Conservation (phyloP, 257 asterid species). For the Avicennia marina region DNA sequence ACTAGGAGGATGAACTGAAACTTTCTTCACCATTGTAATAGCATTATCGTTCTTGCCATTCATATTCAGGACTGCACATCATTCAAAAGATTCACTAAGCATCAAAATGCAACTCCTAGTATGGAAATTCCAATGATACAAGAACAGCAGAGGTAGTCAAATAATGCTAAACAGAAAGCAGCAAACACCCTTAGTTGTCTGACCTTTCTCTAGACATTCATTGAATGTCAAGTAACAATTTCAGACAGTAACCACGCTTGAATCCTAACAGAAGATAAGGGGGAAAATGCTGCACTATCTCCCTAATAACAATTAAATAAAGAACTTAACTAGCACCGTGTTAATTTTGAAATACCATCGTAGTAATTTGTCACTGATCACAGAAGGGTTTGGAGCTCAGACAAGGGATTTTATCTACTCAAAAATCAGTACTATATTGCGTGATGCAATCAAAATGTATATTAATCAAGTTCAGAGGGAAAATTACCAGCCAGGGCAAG, state of each 20-base stretch:
- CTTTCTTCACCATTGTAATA: conserved; percentile 40
- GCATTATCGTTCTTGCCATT: conserved; percentile 32
- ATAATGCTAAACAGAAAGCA: not conserved
- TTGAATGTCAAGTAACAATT: not conserved
- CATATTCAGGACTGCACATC: conserved; percentile 50
- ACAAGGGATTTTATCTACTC: no score
- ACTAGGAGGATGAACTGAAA: conserved; percentile 62
- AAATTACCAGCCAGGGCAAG: conserved; percentile 66
- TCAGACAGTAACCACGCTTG: not conserved
- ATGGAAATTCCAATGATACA: not conserved
- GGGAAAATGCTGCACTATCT: not conserved
- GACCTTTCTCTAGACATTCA: not conserved
- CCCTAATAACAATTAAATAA: not conserved
- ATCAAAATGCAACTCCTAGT: not conserved
- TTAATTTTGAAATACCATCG: no score
- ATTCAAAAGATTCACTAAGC: not conserved
- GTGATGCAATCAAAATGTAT: no score
- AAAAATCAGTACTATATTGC: no score
- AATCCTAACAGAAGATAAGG: not conserved
- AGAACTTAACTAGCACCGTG: no score
- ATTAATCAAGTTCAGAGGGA: not conserved
- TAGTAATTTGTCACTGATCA: no score
- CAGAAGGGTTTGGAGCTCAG: no score
- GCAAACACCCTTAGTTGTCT: not conserved
- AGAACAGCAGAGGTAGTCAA: no score